phyloP scores from a whole-genome alignment of 2,329 filamentous ascomycete species.

The Camillea tinctor region DNA sequence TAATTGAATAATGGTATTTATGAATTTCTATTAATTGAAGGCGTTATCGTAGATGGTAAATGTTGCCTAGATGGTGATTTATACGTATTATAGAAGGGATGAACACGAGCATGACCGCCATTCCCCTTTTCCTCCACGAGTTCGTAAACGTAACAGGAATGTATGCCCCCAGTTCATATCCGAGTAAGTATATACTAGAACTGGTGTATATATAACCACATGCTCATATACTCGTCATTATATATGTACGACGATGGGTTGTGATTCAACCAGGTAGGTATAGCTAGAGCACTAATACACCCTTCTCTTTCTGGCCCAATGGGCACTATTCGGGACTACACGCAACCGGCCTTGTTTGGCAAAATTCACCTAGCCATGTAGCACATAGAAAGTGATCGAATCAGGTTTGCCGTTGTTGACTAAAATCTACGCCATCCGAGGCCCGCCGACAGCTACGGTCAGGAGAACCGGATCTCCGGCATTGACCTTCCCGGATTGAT shows the following conservation, averaged over 20 bases:
- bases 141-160: no score
- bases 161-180: no score
- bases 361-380: background rate
- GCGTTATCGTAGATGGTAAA: no score
- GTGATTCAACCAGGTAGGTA: background rate
- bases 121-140: no score
- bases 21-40: no score
- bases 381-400: background rate
- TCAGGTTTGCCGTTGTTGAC: background rate
- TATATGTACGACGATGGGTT: background rate
- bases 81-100: no score
- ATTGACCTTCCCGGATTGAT: conserved; percentile 56
- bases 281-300: background rate
- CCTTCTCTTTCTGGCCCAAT: background rate
- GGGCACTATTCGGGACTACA: background rate
- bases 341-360: background rate
- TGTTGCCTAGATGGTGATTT: no score
- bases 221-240: no score
- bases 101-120: no score
- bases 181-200: no score
- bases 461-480: conserved; percentile 48
- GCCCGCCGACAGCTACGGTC: conserved; percentile 51
- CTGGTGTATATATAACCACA: no score
- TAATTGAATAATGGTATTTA: no score
- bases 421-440: conserved; percentile 13